Evolutionary conservation across 2,329 filamentous ascomycete species (phyloP).

Genomic region (Cladosporium sp.): DNA sequence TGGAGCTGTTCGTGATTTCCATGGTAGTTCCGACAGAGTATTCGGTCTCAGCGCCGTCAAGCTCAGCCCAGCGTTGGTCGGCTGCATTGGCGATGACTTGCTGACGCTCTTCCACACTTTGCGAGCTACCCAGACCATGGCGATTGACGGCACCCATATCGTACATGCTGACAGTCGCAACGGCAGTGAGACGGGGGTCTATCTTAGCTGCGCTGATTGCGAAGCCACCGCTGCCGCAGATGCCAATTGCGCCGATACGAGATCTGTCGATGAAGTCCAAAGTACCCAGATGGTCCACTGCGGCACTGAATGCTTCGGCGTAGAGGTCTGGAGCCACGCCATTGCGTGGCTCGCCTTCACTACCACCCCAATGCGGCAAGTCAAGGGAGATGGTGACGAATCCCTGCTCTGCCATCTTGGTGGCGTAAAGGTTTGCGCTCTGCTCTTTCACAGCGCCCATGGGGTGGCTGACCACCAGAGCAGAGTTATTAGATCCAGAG

Average conservation of each 20-base stretch:
- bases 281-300: conserved; percentile 9
- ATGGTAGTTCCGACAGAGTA: conserved; percentile 4
- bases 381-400: conserved; percentile 14
- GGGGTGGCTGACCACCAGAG: conserved; percentile 12
- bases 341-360: conserved; percentile 7
- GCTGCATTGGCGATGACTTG: background rate
- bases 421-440: conserved; percentile 12
- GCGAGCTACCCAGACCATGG: conserved; percentile 4
- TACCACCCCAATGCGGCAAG: conserved; percentile 11
- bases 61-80: background rate
- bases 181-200: conserved; percentile 9
- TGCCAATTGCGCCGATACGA: conserved; percentile 14
- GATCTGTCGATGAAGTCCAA: conserved; percentile 1
- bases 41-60: background rate
- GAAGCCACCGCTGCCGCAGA: conserved; percentile 12
- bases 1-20: conserved; percentile 5
- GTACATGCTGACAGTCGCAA: conserved; percentile 14
- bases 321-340: conserved; percentile 9
- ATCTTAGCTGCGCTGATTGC: conserved; percentile 13
- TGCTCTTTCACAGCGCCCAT: conserved; percentile 15
- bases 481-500: background rate
- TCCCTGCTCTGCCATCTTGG: conserved; percentile 15
- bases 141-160: conserved; percentile 12
- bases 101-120: conserved; percentile 2
- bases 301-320: conserved; percentile 12